Evolutionary conservation across 495 filamentous ascomycete species (phyloP).

Genomic region (Rhypophila decipiens): DNA sequence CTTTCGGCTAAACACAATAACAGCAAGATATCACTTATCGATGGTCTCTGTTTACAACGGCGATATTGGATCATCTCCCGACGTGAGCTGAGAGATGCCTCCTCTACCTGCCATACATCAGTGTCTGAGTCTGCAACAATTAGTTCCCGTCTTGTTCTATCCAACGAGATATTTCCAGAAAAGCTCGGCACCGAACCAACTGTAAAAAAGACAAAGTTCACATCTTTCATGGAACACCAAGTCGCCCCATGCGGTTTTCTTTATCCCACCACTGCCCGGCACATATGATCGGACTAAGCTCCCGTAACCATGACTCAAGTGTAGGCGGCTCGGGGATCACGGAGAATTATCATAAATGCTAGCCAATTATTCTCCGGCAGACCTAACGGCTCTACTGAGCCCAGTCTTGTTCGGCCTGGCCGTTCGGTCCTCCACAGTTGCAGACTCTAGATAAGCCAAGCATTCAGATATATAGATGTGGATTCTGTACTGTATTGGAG

Average conservation of each 20-base stretch:
- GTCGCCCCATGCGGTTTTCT: no score
- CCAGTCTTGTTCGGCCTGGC: background rate
- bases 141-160: no score
- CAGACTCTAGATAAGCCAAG: no score
- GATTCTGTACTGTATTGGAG: no score
- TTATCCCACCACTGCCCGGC: no score
- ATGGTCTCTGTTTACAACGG: background rate
- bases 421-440: background rate
- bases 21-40: no score
- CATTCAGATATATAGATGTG: no score
- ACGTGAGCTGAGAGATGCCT: no score
- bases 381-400: background rate
- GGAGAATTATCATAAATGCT: background rate
- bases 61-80: no score
- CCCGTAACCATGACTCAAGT: background rate
- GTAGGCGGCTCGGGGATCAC: conserved; percentile 1
- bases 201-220: background rate
- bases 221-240: no score
- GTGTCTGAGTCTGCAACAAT: no score
- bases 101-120: no score
- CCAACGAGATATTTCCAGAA: background rate
- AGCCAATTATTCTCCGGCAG: background rate
- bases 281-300: background rate
- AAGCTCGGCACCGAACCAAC: conserved; percentile 1
- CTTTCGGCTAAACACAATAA: conserved; percentile 1